These are phyloP conservation scores for Talaromyces thailandensis DNA, from an alignment of 495 filamentous ascomycete genomes.

Conservation along the genomic window DNA sequence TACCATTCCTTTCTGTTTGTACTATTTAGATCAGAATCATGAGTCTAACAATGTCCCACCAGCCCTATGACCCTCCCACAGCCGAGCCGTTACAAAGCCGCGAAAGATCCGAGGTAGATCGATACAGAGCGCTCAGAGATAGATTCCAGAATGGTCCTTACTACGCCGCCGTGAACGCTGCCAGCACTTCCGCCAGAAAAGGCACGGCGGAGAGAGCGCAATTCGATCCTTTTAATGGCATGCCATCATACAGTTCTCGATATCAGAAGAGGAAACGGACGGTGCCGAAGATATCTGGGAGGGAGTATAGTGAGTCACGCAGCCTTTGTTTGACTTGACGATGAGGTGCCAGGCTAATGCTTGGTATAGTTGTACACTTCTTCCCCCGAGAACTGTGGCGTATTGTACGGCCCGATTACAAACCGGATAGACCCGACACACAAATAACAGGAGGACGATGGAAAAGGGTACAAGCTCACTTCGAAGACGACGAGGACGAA, in stretches of 20 bases:
- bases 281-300: constrained; percentile 38
- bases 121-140: constrained; percentile 40
- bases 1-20: too few relatives aligned
- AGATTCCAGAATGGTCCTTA: constrained; percentile 46
- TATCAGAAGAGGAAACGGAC: constrained; percentile 46
- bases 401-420: constrained; percentile 39
- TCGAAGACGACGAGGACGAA: constrained; percentile 40
- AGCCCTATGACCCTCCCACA: constrained; percentile 32
- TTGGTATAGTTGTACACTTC: constrained; percentile 37
- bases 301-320: constrained; percentile 38
- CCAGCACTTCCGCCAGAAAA: constrained; percentile 31
- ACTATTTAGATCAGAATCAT: too few relatives aligned
- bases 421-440: constrained; percentile 26
- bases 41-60: neutral
- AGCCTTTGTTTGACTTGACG: neutral
- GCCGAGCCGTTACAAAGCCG: constrained; percentile 20
- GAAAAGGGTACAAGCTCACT: constrained; percentile 27
- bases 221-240: constrained; percentile 52
- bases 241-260: constrained; percentile 47
- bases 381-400: constrained; percentile 50
- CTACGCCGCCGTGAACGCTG: constrained; percentile 46
- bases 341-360: neutral
- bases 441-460: constrained; percentile 14
- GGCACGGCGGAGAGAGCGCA: constrained; percentile 27
- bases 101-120: constrained; percentile 32